Conservation (phyloP, 2,329 filamentous ascomycete species). For the Alternaria incomplexa region DNA sequence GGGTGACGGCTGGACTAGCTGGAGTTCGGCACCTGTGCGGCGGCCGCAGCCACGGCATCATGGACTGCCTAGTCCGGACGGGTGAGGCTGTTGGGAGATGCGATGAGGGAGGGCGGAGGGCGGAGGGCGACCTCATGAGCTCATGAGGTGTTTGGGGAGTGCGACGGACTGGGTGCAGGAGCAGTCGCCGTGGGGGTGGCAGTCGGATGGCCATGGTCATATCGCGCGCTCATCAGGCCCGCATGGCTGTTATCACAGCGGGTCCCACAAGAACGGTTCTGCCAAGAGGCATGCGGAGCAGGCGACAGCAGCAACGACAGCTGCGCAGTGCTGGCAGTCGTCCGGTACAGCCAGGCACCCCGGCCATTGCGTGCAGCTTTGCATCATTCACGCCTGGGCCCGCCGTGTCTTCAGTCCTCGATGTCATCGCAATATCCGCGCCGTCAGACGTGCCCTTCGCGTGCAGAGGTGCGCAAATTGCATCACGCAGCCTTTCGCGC, state of each 20-base stretch:
- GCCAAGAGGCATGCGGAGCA: conserved; percentile 37
- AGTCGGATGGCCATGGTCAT: conserved; percentile 36
- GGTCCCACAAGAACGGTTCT: conserved; percentile 34
- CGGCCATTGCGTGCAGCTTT: conserved; percentile 23
- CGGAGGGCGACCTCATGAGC: not conserved
- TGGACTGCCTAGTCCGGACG: not conserved
- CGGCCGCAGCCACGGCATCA: conserved; percentile 5
- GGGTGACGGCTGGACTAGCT: not conserved
- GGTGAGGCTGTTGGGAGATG: not conserved
- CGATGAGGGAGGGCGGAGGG: not conserved
- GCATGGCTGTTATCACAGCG: conserved; percentile 41
- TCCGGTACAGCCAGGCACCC: conserved; percentile 13
- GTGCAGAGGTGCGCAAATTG: conserved; percentile 27
- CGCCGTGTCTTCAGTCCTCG: conserved; percentile 21
- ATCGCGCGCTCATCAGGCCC: conserved; percentile 40
- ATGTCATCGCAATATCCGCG: conserved; percentile 37
- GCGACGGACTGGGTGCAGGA: not conserved
- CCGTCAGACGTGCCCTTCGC: conserved; percentile 23
- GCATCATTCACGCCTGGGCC: conserved; percentile 28
- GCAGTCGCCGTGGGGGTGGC: conserved; percentile 25
- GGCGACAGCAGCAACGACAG: conserved; percentile 28
- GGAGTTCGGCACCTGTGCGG: conserved; percentile 2
- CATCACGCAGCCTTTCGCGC: conserved; percentile 8
- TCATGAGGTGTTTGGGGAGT: not conserved
- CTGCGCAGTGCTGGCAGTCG: not conserved